A percentile compares a stretch with the other conserved stretches of the same genome.
These are phyloP conservation scores for Yamadazyma epiphylla DNA, from an alignment of 1,139 yeast genomes.

Conservation along the genomic window DNA sequence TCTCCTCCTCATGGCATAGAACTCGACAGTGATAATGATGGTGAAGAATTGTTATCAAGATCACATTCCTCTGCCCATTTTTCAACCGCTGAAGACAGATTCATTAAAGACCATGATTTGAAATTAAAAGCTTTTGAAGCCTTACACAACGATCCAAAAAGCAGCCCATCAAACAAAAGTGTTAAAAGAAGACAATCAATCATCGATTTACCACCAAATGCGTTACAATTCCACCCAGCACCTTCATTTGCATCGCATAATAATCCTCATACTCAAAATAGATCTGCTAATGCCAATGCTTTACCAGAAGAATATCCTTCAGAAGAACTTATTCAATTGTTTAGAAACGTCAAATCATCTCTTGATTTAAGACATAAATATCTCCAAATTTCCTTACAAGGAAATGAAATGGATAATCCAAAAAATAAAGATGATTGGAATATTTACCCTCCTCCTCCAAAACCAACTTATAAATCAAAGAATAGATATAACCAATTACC, in stretches of 20 bases:
- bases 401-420: conserved; percentile 69
- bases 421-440: conserved; percentile 70
- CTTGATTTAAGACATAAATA: conserved; percentile 76
- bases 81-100: conserved; percentile 65
- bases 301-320: conserved; percentile 67
- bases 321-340: conserved; percentile 66
- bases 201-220: conserved; percentile 42
- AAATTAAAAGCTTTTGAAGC: conserved; percentile 64
- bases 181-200: conserved; percentile 48
- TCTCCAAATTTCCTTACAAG: conserved; percentile 65
- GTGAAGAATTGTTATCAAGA: conserved; percentile 24
- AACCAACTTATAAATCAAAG: conserved; percentile 80
- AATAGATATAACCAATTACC: conserved; percentile 53
- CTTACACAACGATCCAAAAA: conserved; percentile 22
- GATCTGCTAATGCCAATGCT: conserved; percentile 38
- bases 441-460: conserved; percentile 92
- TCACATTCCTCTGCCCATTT: conserved; percentile 50
- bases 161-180: conserved; percentile 19
- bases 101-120: conserved; percentile 66
- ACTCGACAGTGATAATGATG: conserved; percentile 17
- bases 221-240: conserved; percentile 19
- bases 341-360: conserved; percentile 66
- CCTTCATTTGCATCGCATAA: conserved; percentile 15
- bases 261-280: conserved; percentile 12
- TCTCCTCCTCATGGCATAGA: conserved; percentile 5